Evolutionary conservation across 2,329 filamentous ascomycete species (phyloP), one percentile per base, ranked within the genome.

Genomic region (Exophiala spinifera): DNA sequence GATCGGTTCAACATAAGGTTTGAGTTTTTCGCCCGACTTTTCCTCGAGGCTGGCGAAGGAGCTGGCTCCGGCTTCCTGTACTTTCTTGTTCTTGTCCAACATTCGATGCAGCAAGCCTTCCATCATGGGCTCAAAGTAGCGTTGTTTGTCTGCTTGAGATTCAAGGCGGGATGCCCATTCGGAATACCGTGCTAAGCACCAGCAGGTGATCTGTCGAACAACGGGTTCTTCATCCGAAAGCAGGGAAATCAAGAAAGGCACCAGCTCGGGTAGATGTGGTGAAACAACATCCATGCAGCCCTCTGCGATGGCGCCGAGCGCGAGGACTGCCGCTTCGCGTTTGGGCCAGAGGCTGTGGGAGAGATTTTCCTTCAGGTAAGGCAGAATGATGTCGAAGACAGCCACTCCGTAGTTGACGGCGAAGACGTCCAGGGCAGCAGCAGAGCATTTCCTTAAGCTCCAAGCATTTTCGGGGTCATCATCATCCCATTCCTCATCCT

Each of bases 41-140:
- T 97, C 94, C 71, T 97, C 94, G 7, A 99, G 80, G 66, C 92
- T 95, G 3, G 94, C 92, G 73, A 99, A 97, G 7, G 92, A 92
- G 3, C 92, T 97, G 1, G 92, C 92, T 21, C 88, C 94, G 14
- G 94, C 92, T 72, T 97, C 92, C 69, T 99, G 94, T 1, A 99
- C 94, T 70, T 92, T 91, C 77, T 99, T 99, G 79, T 97, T 97
- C 69, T 83, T 86, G 72, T 99, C 94, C 44, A 99, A 79, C 94
- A 99, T 99, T 67, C 91, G 89, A 57, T 85, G 85, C 53, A 99
- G 76, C 46, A 99, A 91, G 4, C 92, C 94, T 60, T 96, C 92
- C 91, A 99, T 96, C 81, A 97, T 88, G 0, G 92, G 92, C 65
- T 94, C 87, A 65, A 99, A 99, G 71, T 84, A 96, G 53, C 84